These are phyloP conservation scores for Cerrena zonata DNA, from an alignment of 1,284 basidiomycete species.

Conservation along the genomic window DNA sequence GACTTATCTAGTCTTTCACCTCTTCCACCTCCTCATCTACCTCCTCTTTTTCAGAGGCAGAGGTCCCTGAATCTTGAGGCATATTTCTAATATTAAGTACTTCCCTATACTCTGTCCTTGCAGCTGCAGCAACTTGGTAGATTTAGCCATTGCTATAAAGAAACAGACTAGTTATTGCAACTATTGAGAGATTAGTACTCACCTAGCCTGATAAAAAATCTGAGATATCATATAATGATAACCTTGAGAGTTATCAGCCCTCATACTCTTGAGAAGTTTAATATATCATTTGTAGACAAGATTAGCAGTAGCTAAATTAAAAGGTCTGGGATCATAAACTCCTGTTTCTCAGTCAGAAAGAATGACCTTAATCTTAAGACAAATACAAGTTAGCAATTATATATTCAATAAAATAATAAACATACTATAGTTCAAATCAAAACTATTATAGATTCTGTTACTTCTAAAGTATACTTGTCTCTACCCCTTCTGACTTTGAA, in stretches of 20 bases:
- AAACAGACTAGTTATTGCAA: neutral
- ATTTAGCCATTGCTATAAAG: neutral
- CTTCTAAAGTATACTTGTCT: neutral
- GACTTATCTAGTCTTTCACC: no score
- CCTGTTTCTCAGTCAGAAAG: neutral
- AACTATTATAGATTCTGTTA: neutral
- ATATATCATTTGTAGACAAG: neutral
- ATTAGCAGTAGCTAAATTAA: no score
- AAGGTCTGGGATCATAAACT: neutral
- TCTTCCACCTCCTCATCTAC: no score
- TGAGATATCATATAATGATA: neutral
- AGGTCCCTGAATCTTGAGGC: neutral
- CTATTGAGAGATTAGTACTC: neutral
- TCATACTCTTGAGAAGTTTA: neutral
- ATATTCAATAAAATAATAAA: neutral
- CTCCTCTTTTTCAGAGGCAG: neutral
- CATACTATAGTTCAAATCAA: neutral
- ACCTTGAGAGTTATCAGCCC: neutral
- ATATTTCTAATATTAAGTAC: neutral
- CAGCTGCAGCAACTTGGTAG: neutral
- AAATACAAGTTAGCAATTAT: no score
- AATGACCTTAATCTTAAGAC: neutral
- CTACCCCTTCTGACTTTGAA: neutral
- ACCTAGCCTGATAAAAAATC: neutral
- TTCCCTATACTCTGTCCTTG: neutral